These are phyloP conservation scores for Singerocomus rubriflavus DNA, from an alignment of 1,284 basidiomycete genomes.

Conservation along the genomic window DNA sequence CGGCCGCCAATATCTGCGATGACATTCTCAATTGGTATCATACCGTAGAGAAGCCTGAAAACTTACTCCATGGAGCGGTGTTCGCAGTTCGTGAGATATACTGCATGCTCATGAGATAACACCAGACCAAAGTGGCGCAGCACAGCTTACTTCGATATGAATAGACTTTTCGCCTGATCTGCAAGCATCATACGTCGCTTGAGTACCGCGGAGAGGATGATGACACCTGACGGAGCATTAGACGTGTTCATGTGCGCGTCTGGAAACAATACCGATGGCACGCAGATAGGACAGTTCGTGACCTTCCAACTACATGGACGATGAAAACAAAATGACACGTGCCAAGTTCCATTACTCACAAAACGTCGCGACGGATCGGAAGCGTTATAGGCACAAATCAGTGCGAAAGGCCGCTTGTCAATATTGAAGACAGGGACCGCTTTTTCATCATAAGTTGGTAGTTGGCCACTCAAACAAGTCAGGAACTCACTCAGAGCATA, in stretches of 20 bases:
- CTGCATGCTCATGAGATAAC: conserved; percentile 38
- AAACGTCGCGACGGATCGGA: conserved; percentile 77
- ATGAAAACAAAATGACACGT: conserved; percentile 3
- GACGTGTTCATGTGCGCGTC: neutral
- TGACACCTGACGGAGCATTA: conserved; percentile 60
- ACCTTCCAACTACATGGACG: conserved; percentile 66
- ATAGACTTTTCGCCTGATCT: conserved; percentile 88
- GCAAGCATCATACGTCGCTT: conserved; percentile 92
- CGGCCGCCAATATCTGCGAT: conserved; percentile 78
- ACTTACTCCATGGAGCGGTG: conserved; percentile 81
- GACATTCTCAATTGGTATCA: conserved; percentile 8
- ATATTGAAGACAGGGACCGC: conserved; percentile 92
- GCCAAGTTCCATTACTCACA: conserved; percentile 42
- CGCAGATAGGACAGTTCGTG: conserved; percentile 91
- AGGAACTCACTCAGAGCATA: conserved; percentile 73
- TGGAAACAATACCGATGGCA: conserved; percentile 59
- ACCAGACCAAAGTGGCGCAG: neutral
- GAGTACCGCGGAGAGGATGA: conserved; percentile 90
- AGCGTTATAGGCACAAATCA: conserved; percentile 89
- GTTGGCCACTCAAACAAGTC: neutral
- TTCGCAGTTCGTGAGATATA: conserved; percentile 92
- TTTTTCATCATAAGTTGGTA: conserved; percentile 28
- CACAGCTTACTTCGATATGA: conserved; percentile 77
- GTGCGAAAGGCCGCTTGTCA: conserved; percentile 89
- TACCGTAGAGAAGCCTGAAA: neutral